Percentiles rank a stretch among this genome's conserved stretches.
These are phyloP conservation scores for Aureobasidium uvarum DNA, from an alignment of 2,329 filamentous ascomycete species.

Conservation along the genomic window DNA sequence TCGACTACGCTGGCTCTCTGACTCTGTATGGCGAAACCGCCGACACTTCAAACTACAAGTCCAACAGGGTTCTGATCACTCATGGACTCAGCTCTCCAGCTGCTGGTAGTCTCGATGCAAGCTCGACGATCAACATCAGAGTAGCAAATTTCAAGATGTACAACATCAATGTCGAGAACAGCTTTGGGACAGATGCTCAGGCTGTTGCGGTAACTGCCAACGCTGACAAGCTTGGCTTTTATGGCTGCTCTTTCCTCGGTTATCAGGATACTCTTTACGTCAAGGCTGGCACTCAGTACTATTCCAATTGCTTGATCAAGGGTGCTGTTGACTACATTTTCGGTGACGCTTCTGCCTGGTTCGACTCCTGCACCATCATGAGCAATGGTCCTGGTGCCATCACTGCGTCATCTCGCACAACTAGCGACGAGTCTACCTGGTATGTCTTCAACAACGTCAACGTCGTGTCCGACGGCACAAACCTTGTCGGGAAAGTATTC, in stretches of 20 bases:
- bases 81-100: background rate
- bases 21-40: background rate
- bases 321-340: slow-evolving; percentile 46
- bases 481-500: background rate
- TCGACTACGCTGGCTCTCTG: background rate
- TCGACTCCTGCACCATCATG: slow-evolving; percentile 39
- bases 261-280: slow-evolving; percentile 34
- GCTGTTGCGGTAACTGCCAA: slow-evolving; percentile 37
- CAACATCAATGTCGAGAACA: slow-evolving; percentile 37
- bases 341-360: slow-evolving; percentile 46
- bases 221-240: slow-evolving; percentile 35
- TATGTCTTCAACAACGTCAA: slow-evolving; percentile 37
- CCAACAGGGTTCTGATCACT: background rate
- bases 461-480: slow-evolving; percentile 31
- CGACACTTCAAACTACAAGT: background rate
- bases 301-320: slow-evolving; percentile 37
- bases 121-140: background rate
- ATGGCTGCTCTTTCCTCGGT: slow-evolving; percentile 33
- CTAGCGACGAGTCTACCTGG: slow-evolving; percentile 36
- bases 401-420: slow-evolving; percentile 39
- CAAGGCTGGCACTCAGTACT: slow-evolving; percentile 33
- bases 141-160: slow-evolving; percentile 25
- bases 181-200: slow-evolving; percentile 34
- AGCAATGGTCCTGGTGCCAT: slow-evolving; percentile 37
- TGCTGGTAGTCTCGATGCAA: background rate